Evolutionary conservation across 176 grass and related monocot genomes (phyloP), one percentile per base, ranked within the genome.

Genomic region (Thinopyrum elongatum): DNA sequence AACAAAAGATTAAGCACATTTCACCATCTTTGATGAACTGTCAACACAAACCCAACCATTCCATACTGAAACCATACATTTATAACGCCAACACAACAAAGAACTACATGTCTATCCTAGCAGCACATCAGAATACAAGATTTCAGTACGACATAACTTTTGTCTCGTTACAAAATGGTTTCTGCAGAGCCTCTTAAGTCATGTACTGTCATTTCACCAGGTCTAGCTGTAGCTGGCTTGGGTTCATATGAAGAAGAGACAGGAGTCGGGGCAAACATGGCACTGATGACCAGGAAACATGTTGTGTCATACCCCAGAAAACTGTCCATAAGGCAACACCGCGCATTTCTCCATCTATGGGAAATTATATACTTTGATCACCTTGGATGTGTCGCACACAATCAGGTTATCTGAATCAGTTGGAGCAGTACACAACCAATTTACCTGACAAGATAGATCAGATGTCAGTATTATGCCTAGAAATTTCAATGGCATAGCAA

Each of bases 341-440:
- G 23, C 25, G 8, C 42, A 42, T 83, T 84, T 72, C 14, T 65
- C 46, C 28, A 66, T 75, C 69, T 90, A 95, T 1, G 5, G 80
- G 53, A 95, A 73, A 72, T 30, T 91, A 28, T 95, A 95, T 31
- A 95, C 75, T 90, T 98, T 98, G 31, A 98, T 34, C 87, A 94
- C 89, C 77, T 94, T 98, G 53, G 95, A 95, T 73, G 95, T 98
- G 69, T 98, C 93, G 2, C 95, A 98, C 8, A 98, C 88, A 64
- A 98, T 78, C 69, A 98, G 79, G 83, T 98, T 98, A 84, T 95
- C 93, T 63, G 96, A 91, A 88, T 95, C 93, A 66, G 86, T 88
- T 31, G 96, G 61, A 51, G 88, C 65, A 84, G 93, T 91, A 80
- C 93, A 98, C 64, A 98, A 49, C 93, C 93, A 98, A 82, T 98